Conservation (phyloP, 83 land plant genomes). For the Picea engelmannii region DNA sequence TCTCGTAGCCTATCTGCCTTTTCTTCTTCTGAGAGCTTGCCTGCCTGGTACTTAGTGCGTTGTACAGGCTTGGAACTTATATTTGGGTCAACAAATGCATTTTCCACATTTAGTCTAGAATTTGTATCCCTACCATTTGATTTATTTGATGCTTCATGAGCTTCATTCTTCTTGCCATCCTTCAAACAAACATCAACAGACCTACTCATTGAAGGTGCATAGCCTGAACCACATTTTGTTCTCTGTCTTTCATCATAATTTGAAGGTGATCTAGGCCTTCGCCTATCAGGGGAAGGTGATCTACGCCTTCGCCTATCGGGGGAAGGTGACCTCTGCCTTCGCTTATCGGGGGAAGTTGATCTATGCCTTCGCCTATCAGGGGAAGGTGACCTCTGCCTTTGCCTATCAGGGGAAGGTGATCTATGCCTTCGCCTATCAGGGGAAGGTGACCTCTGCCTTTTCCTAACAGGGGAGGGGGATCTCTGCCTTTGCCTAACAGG, state of each 20-base stretch:
- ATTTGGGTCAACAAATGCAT: background rate
- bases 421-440: background rate
- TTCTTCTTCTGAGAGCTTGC: conserved; percentile 84
- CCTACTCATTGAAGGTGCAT: no score
- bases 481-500: background rate
- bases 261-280: background rate
- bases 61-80: conserved; percentile 10
- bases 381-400: background rate
- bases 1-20: conserved; percentile 71
- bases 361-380: background rate
- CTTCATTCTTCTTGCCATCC: no score
- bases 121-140: conserved; percentile 8
- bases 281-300: background rate
- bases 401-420: background rate
- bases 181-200: no score
- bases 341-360: background rate
- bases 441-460: background rate
- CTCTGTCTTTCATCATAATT: background rate
- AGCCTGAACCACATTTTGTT: background rate
- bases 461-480: background rate
- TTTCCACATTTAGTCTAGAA: background rate
- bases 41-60: conserved; percentile 22
- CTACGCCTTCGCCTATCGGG: background rate
- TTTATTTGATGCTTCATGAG: background rate
- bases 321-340: background rate